These are phyloP conservation scores for Multifurca ochricompacta DNA, from an alignment of 768 basidiomycete genomes.

Conservation along the genomic window DNA sequence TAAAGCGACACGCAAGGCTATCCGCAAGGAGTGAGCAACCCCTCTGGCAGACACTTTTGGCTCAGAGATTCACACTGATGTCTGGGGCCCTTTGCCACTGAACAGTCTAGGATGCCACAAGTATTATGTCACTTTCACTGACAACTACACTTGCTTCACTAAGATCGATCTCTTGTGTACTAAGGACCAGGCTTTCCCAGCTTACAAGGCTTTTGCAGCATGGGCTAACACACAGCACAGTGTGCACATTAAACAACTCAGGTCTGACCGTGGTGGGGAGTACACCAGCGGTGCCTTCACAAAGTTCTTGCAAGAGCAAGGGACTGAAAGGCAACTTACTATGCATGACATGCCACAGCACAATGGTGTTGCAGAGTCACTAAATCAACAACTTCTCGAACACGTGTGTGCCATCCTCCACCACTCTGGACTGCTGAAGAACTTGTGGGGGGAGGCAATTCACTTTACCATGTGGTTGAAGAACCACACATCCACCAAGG, in stretches of 20 bases:
- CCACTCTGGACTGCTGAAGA: too few species aligned
- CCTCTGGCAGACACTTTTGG: constrained; percentile 30
- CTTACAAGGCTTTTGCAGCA: too few species aligned
- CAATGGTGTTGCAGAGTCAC: neutral
- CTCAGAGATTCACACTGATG: constrained; percentile 34
- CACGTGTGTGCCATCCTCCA: too few species aligned
- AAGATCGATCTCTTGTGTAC: too few species aligned
- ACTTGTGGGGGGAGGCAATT: too few species aligned
- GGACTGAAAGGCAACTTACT: neutral
- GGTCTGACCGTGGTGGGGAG: constrained; percentile 1
- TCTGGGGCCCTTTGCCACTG: constrained; percentile 39
- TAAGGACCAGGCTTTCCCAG: too few species aligned
- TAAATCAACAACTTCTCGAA: neutral
- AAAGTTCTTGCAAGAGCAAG: neutral
- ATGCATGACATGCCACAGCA: too few species aligned
- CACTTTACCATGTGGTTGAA: neutral
- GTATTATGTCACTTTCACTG: constrained; percentile 27
- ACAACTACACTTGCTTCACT: constrained; percentile 24
- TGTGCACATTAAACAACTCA: too few species aligned
- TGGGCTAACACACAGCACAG: too few species aligned
- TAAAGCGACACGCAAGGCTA: too few species aligned
- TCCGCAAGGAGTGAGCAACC: constrained; percentile 29
- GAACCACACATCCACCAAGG: neutral
- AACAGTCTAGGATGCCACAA: constrained; percentile 20
- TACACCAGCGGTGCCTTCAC: neutral